Base-by-base conservation (phyloP, 768 basidiomycete genomes). In the Leccinellum rugosiceps region DNA sequence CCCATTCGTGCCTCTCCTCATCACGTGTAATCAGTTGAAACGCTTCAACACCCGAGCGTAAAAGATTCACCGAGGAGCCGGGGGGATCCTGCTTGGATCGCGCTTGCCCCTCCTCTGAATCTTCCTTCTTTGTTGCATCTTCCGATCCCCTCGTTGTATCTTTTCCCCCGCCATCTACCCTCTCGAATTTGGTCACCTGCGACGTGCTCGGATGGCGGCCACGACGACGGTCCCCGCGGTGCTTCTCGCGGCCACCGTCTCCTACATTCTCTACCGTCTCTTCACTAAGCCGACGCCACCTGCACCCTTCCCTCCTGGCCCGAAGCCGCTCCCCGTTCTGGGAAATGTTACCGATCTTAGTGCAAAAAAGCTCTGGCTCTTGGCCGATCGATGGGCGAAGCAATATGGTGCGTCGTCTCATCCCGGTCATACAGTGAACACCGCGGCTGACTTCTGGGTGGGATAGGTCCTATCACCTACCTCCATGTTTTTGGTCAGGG, bases 271-370 rank as follows among this genome's bases (percentile, higher is more conserved):
- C 52, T 70, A 63, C 17, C 61, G 59, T 50, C 60, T 48, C 13
- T 21, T 62, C 47, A 46, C 57, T 13, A 59, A 26, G 50, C 56
- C 57, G 43, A 63, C 55, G 50, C 51, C 21, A 60, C 73, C 71
- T 59, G 71, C 72, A 41, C 75, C 78, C 53, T 70, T 82, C 28
- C 87, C 87, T 35, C 87, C 88, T 56, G 88, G 88, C 23, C 88
- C 88, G 55, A 81, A 77, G 60, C 84, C 85, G 0, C 68, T 86
- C 56, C 86, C 86, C 0, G 38, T 88, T 48, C 64, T 90, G 14
- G 88, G 88, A 7, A 89, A 90, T 69, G 63, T 88, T 11, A 69
- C 74, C 43, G 82, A 89, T 64, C 74, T 90, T 55, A 81, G 80
- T 0, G 57, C 78, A 11, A 82, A 83, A 58, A 82, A 87, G 68